Evolutionary conservation across 208 protist genomes (phyloP).

Genomic region (Acanthamoeba lenticulata): DNA sequence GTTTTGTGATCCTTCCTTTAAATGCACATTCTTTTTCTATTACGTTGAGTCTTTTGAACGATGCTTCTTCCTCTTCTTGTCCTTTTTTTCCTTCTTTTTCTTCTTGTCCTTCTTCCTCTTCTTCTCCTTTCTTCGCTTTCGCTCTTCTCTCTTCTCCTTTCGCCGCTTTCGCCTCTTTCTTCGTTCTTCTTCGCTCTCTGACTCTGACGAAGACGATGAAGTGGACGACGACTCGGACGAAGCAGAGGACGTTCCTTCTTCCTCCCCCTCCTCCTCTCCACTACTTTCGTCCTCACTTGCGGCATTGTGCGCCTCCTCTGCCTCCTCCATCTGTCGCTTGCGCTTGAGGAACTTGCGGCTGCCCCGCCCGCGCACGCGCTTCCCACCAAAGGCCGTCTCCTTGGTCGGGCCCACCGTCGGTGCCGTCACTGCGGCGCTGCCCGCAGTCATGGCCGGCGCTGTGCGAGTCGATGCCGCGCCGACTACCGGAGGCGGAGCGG

Average conservation of each 20-base stretch:
- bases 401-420: not conserved
- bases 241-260: slow-evolving; percentile 26
- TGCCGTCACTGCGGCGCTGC: not conserved
- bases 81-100: not conserved
- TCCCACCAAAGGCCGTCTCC: slow-evolving; percentile 2
- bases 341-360: slow-evolving; percentile 15
- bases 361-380: not conserved
- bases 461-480: too few species aligned
- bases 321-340: not conserved
- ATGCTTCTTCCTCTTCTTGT: not conserved
- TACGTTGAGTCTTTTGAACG: too few species aligned
- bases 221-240: slow-evolving; percentile 71
- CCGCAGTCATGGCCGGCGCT: not conserved
- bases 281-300: not conserved
- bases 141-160: not conserved
- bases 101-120: slow-evolving; percentile 4
- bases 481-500: too few species aligned
- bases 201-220: slow-evolving; percentile 65
- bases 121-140: not conserved
- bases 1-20: too few species aligned
- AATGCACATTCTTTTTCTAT: too few species aligned
- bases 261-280: not conserved
- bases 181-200: not conserved
- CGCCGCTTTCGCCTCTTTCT: not conserved
- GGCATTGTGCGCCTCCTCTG: not conserved